A percentile compares a stretch with the other conserved stretches of the same genome.
Evolutionary conservation across 179 eudicot species (phyloP).

Genomic region (Amaranthus tricolor): DNA sequence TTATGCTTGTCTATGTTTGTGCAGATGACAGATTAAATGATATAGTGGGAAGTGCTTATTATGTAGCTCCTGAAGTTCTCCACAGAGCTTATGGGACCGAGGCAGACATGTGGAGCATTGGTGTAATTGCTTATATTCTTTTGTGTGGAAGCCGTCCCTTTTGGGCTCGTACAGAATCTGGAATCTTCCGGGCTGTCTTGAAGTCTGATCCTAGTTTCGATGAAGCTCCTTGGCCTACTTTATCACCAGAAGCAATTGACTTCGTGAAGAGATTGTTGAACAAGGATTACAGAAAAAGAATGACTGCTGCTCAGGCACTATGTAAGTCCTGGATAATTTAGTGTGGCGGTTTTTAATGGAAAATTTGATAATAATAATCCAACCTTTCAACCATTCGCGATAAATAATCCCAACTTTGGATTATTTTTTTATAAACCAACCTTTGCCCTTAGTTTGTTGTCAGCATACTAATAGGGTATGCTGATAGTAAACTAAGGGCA

Average conservation of each 20-base stretch:
- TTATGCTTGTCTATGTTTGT: slow-evolving; percentile 12
- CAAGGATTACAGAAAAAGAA: slow-evolving; percentile 81
- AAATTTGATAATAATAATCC: no score
- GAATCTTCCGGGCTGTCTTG: slow-evolving; percentile 78
- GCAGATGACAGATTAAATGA: slow-evolving; percentile 87
- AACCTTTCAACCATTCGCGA: no score
- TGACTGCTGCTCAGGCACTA: slow-evolving; percentile 83
- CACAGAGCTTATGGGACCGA: slow-evolving; percentile 81
- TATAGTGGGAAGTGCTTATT: slow-evolving; percentile 91
- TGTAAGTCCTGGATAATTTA: slow-evolving; percentile 39
- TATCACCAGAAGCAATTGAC: slow-evolving; percentile 73
- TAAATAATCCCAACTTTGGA: no score
- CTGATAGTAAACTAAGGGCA: no score
- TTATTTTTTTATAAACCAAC: no score
- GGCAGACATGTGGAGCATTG: slow-evolving; percentile 93
- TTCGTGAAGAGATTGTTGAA: slow-evolving; percentile 74
- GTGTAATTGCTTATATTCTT: slow-evolving; percentile 80
- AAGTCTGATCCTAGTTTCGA: slow-evolving; percentile 83
- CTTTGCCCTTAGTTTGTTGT: no score
- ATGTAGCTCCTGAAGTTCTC: slow-evolving; percentile 93
- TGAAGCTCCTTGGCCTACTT: slow-evolving; percentile 80
- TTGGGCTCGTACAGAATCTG: slow-evolving; percentile 93
- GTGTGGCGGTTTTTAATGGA: no score
- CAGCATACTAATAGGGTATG: no score
- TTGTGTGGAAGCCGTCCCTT: slow-evolving; percentile 93